These are phyloP conservation scores for Boletus calvinii DNA, from an alignment of 1,284 basidiomycete genomes.

Conservation along the genomic window DNA sequence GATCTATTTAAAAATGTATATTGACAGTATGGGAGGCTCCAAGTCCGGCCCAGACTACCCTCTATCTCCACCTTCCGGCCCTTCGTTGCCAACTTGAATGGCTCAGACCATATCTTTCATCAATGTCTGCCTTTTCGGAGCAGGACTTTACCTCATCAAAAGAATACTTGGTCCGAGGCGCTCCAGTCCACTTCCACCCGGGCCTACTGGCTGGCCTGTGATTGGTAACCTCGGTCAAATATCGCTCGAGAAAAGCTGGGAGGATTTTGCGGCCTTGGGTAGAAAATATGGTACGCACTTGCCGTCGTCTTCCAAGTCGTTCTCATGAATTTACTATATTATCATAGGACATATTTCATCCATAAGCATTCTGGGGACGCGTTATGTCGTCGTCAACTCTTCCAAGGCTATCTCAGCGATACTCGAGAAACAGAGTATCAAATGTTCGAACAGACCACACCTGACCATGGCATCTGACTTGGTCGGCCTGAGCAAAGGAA, in stretches of 20 bases:
- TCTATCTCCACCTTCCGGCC: background rate
- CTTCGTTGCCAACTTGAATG: background rate
- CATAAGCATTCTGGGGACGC: conserved; percentile 20
- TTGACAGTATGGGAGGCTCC: too few species aligned
- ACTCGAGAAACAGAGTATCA: conserved; percentile 31
- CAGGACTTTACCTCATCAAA: conserved; percentile 13
- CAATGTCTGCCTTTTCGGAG: conserved; percentile 14
- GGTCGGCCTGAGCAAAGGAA: conserved; percentile 23
- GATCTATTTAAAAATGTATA: background rate
- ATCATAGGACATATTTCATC: conserved; percentile 27
- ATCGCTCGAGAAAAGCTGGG: conserved; percentile 41
- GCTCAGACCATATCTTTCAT: background rate
- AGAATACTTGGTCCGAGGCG: background rate
- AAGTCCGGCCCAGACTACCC: too few species aligned
- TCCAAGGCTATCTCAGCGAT: conserved; percentile 18
- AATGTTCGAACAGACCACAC: conserved; percentile 26
- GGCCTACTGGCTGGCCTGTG: conserved; percentile 34
- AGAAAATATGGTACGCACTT: conserved; percentile 38
- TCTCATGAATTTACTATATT: background rate
- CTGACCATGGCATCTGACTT: conserved; percentile 28
- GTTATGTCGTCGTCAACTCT: conserved; percentile 28
- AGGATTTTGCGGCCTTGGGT: conserved; percentile 39
- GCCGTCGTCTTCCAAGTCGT: background rate
- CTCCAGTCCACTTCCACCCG: conserved; percentile 30
- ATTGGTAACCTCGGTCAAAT: conserved; percentile 43